A percentile compares a stretch with the other conserved stretches of the same genome.
Evolutionary conservation across 2,329 filamentous ascomycete genomes (phyloP).

Genomic region (Chalaropsis ovoidea): DNA sequence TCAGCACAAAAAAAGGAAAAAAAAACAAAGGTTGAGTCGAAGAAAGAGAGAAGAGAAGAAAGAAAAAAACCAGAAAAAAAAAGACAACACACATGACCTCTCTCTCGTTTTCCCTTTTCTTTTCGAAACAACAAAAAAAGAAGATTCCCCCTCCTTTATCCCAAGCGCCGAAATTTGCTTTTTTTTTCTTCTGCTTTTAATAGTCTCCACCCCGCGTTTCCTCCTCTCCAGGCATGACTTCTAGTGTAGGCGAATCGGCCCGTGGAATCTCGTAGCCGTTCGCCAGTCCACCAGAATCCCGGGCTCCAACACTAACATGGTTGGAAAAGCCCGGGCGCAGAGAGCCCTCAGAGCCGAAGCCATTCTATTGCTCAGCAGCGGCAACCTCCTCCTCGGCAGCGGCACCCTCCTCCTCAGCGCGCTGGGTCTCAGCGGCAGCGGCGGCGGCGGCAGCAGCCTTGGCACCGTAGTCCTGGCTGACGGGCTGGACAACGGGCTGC

Average conservation of each 20-base stretch:
- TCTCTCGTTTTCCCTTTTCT: constrained; percentile 8
- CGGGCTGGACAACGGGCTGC: constrained; percentile 84
- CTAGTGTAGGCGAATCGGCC: constrained; percentile 21
- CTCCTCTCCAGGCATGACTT: constrained; percentile 18
- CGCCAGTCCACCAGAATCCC: constrained; percentile 17
- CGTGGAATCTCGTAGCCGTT: constrained; percentile 19
- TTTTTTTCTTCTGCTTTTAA: constrained; percentile 14
- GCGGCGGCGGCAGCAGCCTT: constrained; percentile 63
- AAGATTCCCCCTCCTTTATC: constrained; percentile 14
- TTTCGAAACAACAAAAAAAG: constrained; percentile 7
- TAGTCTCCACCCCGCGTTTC: constrained; percentile 6
- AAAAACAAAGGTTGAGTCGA: constrained; percentile 11
- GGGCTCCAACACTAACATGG: constrained; percentile 23
- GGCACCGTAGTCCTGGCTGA: constrained; percentile 96
- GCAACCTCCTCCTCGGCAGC: constrained; percentile 43
- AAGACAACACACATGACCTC: constrained; percentile 6
- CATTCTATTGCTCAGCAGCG: constrained; percentile 36
- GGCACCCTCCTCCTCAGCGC: constrained; percentile 46
- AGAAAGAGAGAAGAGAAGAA: constrained; percentile 13
- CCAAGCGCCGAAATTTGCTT: constrained; percentile 19
- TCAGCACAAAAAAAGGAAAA: constrained; percentile 15
- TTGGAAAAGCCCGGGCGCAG: constrained; percentile 24
- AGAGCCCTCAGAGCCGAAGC: constrained; percentile 25
- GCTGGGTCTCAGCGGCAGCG: constrained; percentile 43
- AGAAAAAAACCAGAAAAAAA: constrained; percentile 20